Percentiles rank a stretch among this genome's conserved stretches.
These are phyloP conservation scores for Borovskyia barvae DNA, from an alignment of 208 protist species.

Conservation along the genomic window DNA sequence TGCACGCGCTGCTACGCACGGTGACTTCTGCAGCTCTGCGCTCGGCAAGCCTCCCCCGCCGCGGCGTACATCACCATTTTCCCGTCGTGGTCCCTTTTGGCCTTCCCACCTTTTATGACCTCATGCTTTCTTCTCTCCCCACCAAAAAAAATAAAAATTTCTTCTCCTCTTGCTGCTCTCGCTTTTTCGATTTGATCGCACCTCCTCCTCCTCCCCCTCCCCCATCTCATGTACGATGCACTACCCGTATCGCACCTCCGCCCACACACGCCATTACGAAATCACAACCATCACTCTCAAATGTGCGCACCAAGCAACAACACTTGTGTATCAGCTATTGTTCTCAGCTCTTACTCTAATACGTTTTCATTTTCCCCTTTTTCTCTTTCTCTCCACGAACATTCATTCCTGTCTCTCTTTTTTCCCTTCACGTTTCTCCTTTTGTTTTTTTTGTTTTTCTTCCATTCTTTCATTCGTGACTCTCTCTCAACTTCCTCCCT, in stretches of 20 bases:
- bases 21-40: too few relatives aligned
- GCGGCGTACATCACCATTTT: too few relatives aligned
- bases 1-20: too few relatives aligned
- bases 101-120: too few relatives aligned
- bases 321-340: neutral
- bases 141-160: slow-evolving; percentile 1
- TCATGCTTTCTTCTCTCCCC: too few relatives aligned
- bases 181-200: neutral
- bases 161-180: neutral
- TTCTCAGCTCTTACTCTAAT: neutral
- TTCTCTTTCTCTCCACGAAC: neutral
- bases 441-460: neutral
- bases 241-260: too few relatives aligned
- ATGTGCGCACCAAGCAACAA: too few relatives aligned
- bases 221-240: too few relatives aligned
- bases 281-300: neutral
- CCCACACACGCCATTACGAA: neutral
- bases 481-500: neutral
- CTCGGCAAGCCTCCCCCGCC: too few relatives aligned
- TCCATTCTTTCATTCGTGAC: neutral
- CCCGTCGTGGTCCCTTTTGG: too few relatives aligned
- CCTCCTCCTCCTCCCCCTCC: slow-evolving; percentile 6
- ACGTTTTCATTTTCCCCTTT: neutral
- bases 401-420: neutral
- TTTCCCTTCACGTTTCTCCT: neutral